Evolutionary conservation across 768 basidiomycete species (phyloP), one percentile per base, ranked within the genome.

Genomic region (Neoboletus magnificus): DNA sequence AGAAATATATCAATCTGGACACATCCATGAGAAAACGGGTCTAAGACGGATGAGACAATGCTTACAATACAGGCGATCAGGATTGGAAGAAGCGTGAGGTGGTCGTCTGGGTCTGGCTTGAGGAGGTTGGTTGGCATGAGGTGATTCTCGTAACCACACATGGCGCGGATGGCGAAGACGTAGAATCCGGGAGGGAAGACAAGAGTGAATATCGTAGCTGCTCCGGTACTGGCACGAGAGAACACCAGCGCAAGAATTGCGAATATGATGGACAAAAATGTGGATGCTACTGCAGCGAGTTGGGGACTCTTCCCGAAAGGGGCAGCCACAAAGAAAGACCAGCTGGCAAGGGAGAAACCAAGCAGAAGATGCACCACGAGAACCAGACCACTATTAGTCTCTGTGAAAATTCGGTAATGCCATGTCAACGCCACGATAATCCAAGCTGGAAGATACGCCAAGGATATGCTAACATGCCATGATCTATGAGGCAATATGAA

Each of bases 111-210:
- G 67, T 89, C 87, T 0, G 77, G 74, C 33, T 79, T 73, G 25
- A 86, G 53, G 9, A 79, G 67, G 61, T 85, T 78, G 0, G 87
- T 82, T 2, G 81, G 68, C 30, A 80, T 69, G 52, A 77, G 73
- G 50, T 83, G 74, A 50, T 78, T 80, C 70, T 92, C 89, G 62
- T 79, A 91, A 13, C 86, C 86, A 50, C 81, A 79, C 1, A 91
- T 79, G 1, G 82, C 82, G 43, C 86, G 79, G 10, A 84, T 80
- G 8, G 82, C 82, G 62, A 90, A 91, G 22, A 89, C 77, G 60
- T 87, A 91, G 69, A 84, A 91, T 12, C 81, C 80, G 2, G 90
- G 87, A 0, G 90, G 90, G 63, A 91, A 90, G 23, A 91, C 62
- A 45, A 91, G 65, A 2, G 86, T 80, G 63, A 87, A 86, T 25